Evolutionary conservation across 768 basidiomycete genomes (phyloP), one percentile per base, ranked within the genome.

Genomic region (Cytidiella melzeri): DNA sequence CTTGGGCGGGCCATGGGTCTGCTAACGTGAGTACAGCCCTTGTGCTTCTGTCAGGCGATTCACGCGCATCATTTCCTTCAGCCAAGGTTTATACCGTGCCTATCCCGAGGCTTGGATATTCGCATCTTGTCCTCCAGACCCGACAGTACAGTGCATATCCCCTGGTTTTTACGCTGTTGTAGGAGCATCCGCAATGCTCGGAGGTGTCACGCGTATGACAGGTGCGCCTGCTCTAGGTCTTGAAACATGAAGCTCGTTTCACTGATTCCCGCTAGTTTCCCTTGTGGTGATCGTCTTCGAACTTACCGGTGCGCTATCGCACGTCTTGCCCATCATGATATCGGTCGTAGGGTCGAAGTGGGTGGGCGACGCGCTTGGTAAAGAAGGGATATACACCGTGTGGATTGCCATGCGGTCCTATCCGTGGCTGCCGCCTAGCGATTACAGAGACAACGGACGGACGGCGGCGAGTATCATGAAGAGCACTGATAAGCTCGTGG

Each of bases 241-340:
- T 20, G 9, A 9, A 47, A 15, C 11, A 13, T 12, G 15, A 7
- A 34, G 30, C 30, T 15, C 7, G 30, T n/a, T n/a, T n/a, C n/a
- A 34, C 30, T 34, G 30, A 34, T 15, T 15, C 15, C 30, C 4
- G 18, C 42, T 48, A 85, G 84, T 87, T 47, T 87, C 85, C 4
- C 66, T 87, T 45, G 84, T 87, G 15, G 83, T 86, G 24, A 87
- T 87, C 49, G 70, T 87, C 3, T 87, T 87, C 56, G 85, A 87
- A 83, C 69, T 87, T n/a, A 87, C 85, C 19, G 85, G 85, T 12
- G 85, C 85, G 3, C 68, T 87, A 23, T 87, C 84, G 12, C 85
- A 87, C 66, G 85, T 87, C n/a, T 69, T 87, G 26, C 85, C 85
- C 13, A 86, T 87, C 61, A 87, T 87, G 85, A 80, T 87, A 41